Evolutionary conservation across 768 basidiomycete genomes (phyloP).

Genomic region (Gloeostereum incarnatum): DNA sequence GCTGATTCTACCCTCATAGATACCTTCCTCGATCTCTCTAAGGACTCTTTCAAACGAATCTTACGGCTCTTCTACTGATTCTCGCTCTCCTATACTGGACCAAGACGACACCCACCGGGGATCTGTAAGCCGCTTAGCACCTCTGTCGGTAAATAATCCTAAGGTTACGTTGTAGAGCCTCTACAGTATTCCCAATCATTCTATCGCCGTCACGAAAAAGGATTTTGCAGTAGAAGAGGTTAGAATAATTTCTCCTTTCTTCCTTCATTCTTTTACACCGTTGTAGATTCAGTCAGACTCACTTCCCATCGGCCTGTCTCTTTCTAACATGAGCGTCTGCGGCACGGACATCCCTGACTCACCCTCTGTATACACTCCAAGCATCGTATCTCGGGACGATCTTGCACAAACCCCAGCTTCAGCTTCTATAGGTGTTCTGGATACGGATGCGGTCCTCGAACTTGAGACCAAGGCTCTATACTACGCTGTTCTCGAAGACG

Average conservation of each 20-base stretch:
- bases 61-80: too few relatives aligned
- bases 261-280: neutral
- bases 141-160: neutral
- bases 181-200: neutral
- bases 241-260: neutral
- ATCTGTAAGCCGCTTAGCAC: neutral
- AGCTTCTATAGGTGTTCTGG: neutral
- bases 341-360: neutral
- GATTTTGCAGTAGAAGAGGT: constrained; percentile 6
- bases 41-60: neutral
- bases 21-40: neutral
- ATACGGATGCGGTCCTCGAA: neutral
- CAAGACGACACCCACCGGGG: neutral
- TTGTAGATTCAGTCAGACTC: neutral
- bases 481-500: neutral
- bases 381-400: too few relatives aligned
- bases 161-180: neutral
- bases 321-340: neutral
- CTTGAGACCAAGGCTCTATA: neutral
- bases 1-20: neutral
- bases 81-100: neutral
- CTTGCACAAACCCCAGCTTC: too few relatives aligned
- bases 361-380: too few relatives aligned
- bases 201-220: neutral
- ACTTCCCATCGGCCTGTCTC: neutral